phyloP scores from a whole-genome alignment of 2,329 filamentous ascomycete genomes.

The Fusarium robinianum region DNA sequence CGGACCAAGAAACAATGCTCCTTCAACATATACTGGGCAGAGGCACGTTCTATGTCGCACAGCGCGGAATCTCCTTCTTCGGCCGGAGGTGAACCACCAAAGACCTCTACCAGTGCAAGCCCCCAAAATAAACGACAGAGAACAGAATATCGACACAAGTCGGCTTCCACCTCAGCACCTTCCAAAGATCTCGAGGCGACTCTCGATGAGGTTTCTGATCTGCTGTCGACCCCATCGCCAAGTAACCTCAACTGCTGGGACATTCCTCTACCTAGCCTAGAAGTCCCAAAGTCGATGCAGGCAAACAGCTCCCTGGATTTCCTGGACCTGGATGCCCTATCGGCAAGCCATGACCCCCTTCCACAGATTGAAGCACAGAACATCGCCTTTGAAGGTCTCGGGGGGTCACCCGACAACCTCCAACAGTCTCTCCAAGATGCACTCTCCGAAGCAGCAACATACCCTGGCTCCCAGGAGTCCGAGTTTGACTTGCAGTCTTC shows the following conservation, averaged over 20 bases:
- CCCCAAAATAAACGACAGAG: slow-evolving; percentile 14
- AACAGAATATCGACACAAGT: slow-evolving; percentile 1
- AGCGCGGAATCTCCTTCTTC: slow-evolving; percentile 3
- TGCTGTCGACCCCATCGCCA: slow-evolving; percentile 16
- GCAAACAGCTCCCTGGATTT: slow-evolving; percentile 1
- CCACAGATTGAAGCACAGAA: slow-evolving; percentile 5
- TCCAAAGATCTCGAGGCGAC: slow-evolving; percentile 9
- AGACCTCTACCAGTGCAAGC: no score
- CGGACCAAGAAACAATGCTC: slow-evolving; percentile 40
- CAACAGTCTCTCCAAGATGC: slow-evolving; percentile 6
- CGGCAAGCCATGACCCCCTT: background rate
- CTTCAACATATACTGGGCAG: slow-evolving; percentile 34
- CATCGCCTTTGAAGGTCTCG: slow-evolving; percentile 1
- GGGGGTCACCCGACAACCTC: background rate
- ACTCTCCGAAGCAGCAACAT: slow-evolving; percentile 7
- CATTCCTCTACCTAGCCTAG: slow-evolving; percentile 15
- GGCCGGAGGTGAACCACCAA: background rate
- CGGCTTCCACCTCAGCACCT: background rate
- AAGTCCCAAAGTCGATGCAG: slow-evolving; percentile 1
- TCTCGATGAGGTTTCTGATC: slow-evolving; percentile 5
- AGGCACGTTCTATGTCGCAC: slow-evolving; percentile 12
- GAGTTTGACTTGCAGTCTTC: slow-evolving; percentile 17
- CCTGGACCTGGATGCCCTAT: background rate
- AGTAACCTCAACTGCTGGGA: slow-evolving; percentile 18
- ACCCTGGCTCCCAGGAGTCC: slow-evolving; percentile 14